These are phyloP conservation scores for Copromyces sp. DNA, from an alignment of 495 filamentous ascomycete genomes.

Conservation along the genomic window DNA sequence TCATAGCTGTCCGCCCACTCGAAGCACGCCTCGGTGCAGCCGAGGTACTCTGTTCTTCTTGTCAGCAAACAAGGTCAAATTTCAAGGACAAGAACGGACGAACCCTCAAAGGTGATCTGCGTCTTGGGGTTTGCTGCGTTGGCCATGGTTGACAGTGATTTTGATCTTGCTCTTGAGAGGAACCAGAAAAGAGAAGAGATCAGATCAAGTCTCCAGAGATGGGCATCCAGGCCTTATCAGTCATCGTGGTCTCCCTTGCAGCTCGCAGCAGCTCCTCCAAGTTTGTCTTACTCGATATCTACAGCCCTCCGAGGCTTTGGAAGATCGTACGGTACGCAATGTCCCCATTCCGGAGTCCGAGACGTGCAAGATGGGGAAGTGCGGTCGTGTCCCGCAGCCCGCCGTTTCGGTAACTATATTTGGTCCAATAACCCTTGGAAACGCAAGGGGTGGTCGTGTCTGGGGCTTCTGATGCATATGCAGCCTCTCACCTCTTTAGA, in stretches of 20 bases:
- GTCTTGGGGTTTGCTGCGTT: constrained; percentile 7
- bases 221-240: not conserved
- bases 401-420: not conserved
- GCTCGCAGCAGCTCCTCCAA: not conserved
- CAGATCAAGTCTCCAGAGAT: not conserved
- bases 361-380: constrained; percentile 23
- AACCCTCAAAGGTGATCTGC: constrained; percentile 24
- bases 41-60: constrained; percentile 38
- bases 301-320: not conserved
- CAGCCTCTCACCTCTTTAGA: not conserved
- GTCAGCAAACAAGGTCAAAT: constrained; percentile 2
- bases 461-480: not conserved
- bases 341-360: constrained; percentile 12
- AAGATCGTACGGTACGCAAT: not conserved
- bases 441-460: not conserved
- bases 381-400: constrained; percentile 6
- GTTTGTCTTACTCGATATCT: not conserved
- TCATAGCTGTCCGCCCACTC: constrained; percentile 83
- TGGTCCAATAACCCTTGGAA: not conserved
- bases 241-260: not conserved
- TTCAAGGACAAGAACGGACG: not conserved
- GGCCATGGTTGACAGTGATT: constrained; percentile 13
- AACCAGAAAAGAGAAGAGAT: not conserved
- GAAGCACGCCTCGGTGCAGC: constrained; percentile 42
- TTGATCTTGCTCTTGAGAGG: not conserved